Percentiles rank a stretch among this genome's conserved stretches.
phyloP scores from a whole-genome alignment of 116 monocot genomes.

The Dioscorea cayenensis region DNA sequence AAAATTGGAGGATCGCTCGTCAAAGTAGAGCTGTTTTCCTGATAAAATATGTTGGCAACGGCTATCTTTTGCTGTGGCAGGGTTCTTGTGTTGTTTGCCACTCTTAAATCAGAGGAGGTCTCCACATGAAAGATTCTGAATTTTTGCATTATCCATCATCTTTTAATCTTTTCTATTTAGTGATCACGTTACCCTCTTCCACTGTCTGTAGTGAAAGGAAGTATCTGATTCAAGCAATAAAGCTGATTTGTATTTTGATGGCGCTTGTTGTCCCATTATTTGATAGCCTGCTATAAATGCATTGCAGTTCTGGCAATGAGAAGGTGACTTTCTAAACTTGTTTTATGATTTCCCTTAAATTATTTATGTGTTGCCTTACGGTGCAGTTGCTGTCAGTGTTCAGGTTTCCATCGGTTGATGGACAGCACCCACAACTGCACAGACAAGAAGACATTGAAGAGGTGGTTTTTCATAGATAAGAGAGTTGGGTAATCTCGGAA shows the following conservation, averaged over 20 bases:
- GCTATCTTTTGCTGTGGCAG: neutral
- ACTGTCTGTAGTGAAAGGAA: neutral
- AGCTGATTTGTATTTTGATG: neutral
- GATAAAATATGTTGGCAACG: neutral
- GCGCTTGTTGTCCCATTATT: neutral
- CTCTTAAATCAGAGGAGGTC: too few species aligned
- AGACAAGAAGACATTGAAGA: conserved; percentile 78
- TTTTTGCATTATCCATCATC: too few species aligned
- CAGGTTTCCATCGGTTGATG: conserved; percentile 54
- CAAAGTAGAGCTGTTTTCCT: neutral
- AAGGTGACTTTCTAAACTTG: neutral
- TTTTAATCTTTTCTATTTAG: too few species aligned
- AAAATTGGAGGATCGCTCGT: neutral
- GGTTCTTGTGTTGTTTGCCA: neutral
- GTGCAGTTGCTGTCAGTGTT: conserved; percentile 20
- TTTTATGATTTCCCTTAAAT: too few species aligned
- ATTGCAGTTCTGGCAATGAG: conserved; percentile 8
- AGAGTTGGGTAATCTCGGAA: conserved; percentile 47
- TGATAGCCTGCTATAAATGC: conserved; percentile 2
- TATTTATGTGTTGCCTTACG: neutral
- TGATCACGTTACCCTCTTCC: too few species aligned
- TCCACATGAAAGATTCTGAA: neutral
- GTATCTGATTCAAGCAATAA: neutral
- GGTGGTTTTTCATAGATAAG: conserved; percentile 97
- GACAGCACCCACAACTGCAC: conserved; percentile 56